Conservation (phyloP, 768 basidiomycete species). For the Phlegmacium glaucopus region DNA sequence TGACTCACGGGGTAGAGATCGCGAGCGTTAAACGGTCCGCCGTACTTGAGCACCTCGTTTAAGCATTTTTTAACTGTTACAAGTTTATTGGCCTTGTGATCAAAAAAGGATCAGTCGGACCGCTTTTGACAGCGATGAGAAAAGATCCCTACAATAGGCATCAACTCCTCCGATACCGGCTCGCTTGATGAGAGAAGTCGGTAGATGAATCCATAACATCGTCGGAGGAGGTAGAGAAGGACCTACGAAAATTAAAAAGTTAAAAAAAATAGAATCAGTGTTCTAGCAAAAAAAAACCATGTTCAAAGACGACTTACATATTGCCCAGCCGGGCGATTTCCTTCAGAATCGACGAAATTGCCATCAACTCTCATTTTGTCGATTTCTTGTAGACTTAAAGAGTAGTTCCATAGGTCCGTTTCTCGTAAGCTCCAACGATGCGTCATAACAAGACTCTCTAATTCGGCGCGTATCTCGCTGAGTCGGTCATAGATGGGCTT, state of each 20-base stretch:
- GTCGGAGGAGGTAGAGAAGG: slow-evolving; percentile 84
- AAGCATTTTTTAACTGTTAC: slow-evolving; percentile 96
- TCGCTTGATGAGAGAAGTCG: slow-evolving; percentile 90
- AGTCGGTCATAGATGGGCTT: slow-evolving; percentile 94
- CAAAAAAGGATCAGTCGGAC: neutral
- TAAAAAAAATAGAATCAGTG: neutral
- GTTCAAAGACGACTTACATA: slow-evolving; percentile 55
- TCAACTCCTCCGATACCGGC: slow-evolving; percentile 96
- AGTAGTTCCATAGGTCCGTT: slow-evolving; percentile 92
- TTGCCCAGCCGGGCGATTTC: slow-evolving; percentile 90
- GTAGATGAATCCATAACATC: slow-evolving; percentile 97
- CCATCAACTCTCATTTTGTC: slow-evolving; percentile 97
- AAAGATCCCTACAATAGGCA: slow-evolving; percentile 70
- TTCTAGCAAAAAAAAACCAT: neutral
- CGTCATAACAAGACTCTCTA: slow-evolving; percentile 90
- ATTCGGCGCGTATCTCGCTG: slow-evolving; percentile 76
- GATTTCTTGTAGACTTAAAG: slow-evolving; percentile 89
- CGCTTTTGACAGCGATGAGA: neutral
- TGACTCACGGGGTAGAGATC: slow-evolving; percentile 87
- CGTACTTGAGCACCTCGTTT: slow-evolving; percentile 94
- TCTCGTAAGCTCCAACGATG: slow-evolving; percentile 97
- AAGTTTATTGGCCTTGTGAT: slow-evolving; percentile 83
- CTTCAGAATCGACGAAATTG: slow-evolving; percentile 94
- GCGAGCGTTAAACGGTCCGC: slow-evolving; percentile 87
- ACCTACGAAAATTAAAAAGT: slow-evolving; percentile 68